These are phyloP conservation scores for Candida coquimbonensis DNA, from an alignment of 805 yeast genomes.

Conservation along the genomic window DNA sequence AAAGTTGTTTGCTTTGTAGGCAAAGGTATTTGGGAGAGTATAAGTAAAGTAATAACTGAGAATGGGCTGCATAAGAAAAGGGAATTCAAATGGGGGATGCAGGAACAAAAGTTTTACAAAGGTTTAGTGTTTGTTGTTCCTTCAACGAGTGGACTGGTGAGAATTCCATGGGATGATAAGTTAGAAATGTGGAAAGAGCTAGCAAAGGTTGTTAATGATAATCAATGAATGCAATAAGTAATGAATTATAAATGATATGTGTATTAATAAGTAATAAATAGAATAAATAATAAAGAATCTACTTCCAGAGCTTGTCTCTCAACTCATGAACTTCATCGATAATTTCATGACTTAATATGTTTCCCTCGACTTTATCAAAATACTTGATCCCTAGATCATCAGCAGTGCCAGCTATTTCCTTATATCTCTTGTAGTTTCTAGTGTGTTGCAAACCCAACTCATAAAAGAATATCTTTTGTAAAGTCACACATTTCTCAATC, in stretches of 20 bases:
- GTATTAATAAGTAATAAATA: too few relatives aligned
- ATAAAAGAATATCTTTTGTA: slow-evolving; percentile 13
- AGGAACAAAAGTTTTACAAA: slow-evolving; percentile 9
- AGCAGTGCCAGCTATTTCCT: slow-evolving; percentile 10
- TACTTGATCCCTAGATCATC: slow-evolving; percentile 14
- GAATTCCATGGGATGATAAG: slow-evolving; percentile 40
- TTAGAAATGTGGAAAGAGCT: slow-evolving; percentile 42
- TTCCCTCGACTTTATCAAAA: slow-evolving; percentile 3
- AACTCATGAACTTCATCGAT: slow-evolving; percentile 8
- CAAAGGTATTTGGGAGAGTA: slow-evolving; percentile 66
- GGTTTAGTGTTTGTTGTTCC: slow-evolving; percentile 53
- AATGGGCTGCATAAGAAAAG: slow-evolving; percentile 22
- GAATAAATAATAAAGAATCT: not conserved
- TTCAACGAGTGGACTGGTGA: slow-evolving; percentile 67
- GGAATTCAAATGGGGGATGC: slow-evolving; percentile 50
- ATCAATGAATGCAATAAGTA: not conserved
- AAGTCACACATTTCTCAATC: slow-evolving; percentile 12
- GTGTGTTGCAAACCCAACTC: slow-evolving; percentile 12
- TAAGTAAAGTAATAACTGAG: slow-evolving; percentile 29
- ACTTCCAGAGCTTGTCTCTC: slow-evolving; percentile 16
- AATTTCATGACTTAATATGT: slow-evolving; percentile 5
- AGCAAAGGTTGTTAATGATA: slow-evolving; percentile 1
- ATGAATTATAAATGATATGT: too few relatives aligned
- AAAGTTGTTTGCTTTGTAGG: slow-evolving; percentile 54
- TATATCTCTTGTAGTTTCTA: slow-evolving; percentile 5